Base-by-base conservation (phyloP, 768 basidiomycete genomes). In the Termitomyces sp. region DNA sequence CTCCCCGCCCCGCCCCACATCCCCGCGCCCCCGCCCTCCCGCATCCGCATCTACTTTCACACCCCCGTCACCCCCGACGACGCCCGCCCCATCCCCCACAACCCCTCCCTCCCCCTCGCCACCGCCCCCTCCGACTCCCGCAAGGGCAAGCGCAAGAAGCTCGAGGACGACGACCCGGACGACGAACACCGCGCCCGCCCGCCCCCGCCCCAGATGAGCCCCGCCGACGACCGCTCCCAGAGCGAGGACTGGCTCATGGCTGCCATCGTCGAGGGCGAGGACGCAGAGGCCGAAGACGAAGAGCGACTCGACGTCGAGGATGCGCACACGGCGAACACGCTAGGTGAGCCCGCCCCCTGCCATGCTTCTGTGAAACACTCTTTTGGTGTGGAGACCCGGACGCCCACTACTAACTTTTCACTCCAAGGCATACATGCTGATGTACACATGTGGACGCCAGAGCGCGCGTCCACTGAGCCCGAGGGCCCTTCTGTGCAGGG, bases 181-280 rank as follows among this genome's bases (percentile, higher is more conserved):
- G 88, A 92, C 70, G 87, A 90, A 65, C 80, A 83, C 56, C 81
- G 88, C 65, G 80, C 82, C 56, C 81, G 88, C 61, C 88, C 87
- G n/a, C 85, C 85, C 29, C 88, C 87, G 22, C 86, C 87, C 49
- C 76, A 73, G 63, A 73, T 75, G 51, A 68, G 42, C 5, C 2
- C 4, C 70, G 79, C 75, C 71, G 79, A 79, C 64, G 88, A 90
- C 70, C 72, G 77, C 58, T 83, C 47, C 51, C 79, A 82, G 34
- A 90, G 88, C 71, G 90, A 92, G 70, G 90, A 92, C 72, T 92
- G 90, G 90, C 77, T 92, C 44, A 92, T 92, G 90, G 90, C 89
- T 68, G 90, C 90, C 52, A 92, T 92, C 64, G 85, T 80, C 56
- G 87, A 86, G 68, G 86, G 82, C 64, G 86, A 85, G 65, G 84